phyloP scores from a whole-genome alignment of 192 early-diverging fungal genomes.

The Geosiphon pyriformis region DNA sequence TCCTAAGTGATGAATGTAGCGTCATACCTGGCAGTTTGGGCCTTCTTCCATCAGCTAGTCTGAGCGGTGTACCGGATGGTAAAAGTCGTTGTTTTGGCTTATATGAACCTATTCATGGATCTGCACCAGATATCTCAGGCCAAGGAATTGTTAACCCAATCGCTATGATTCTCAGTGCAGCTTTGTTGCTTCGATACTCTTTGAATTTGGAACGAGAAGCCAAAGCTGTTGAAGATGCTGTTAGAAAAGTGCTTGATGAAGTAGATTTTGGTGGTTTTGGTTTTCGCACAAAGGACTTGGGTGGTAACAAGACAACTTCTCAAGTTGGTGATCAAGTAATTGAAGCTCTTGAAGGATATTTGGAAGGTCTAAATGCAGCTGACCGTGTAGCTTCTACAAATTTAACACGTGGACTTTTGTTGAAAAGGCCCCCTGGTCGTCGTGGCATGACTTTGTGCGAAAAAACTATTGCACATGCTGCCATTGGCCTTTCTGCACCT shows the following conservation, averaged over 20 bases:
- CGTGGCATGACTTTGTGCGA: constrained; percentile 71
- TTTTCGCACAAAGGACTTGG: constrained; percentile 88
- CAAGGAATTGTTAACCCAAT: constrained; percentile 96
- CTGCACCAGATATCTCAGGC: constrained; percentile 97
- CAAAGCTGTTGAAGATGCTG: constrained; percentile 85
- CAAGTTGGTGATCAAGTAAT: constrained; percentile 92
- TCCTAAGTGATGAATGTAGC: constrained; percentile 90
- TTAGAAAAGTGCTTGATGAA: constrained; percentile 86
- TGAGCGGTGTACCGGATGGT: constrained; percentile 80
- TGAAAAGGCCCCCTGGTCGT: constrained; percentile 47
- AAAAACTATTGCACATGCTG: constrained; percentile 73
- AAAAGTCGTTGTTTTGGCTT: constrained; percentile 70
- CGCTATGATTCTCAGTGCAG: constrained; percentile 92
- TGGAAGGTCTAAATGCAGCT: constrained; percentile 48
- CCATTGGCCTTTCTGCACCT: constrained; percentile 62
- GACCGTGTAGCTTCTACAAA: constrained; percentile 26
- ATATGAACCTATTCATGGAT: constrained; percentile 99
- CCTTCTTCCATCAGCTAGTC: constrained; percentile 84
- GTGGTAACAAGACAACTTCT: constrained; percentile 74
- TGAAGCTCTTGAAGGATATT: constrained; percentile 57
- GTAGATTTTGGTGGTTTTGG: constrained; percentile 57
- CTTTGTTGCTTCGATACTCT: constrained; percentile 94
- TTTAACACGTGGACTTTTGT: constrained; percentile 31
- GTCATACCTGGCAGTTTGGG: constrained; percentile 95
- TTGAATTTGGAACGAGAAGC: constrained; percentile 88